These are phyloP conservation scores for Chloropicon primus DNA, from an alignment of 139 green algal species.

Conservation along the genomic window DNA sequence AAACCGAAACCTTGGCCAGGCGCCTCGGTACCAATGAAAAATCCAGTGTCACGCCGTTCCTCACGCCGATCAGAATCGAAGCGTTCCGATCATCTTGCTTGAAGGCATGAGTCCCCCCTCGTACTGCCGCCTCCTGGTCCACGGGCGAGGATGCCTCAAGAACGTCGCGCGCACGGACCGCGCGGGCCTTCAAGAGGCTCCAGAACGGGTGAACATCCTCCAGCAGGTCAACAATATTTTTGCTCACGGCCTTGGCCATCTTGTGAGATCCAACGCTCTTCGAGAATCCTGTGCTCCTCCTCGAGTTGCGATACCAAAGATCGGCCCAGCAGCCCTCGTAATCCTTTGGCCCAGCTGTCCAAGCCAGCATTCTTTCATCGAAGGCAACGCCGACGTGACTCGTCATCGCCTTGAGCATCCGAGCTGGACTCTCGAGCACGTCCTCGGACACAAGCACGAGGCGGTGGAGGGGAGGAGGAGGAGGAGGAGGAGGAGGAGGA, in stretches of 20 bases:
- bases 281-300: constrained; percentile 10
- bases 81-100: constrained; percentile 37
- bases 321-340: constrained; percentile 58
- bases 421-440: constrained; percentile 33
- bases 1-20: constrained; percentile 40
- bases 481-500: too few relatives aligned
- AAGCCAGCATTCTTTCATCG: constrained; percentile 33
- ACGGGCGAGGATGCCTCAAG: background rate
- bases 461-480: too few relatives aligned
- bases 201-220: constrained; percentile 47
- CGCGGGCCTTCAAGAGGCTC: constrained; percentile 18
- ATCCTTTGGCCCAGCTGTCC: constrained; percentile 43
- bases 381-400: background rate
- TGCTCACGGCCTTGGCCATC: constrained; percentile 20
- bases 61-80: constrained; percentile 47
- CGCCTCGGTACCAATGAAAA: constrained; percentile 44
- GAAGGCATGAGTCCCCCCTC: constrained; percentile 36
- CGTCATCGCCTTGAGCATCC: constrained; percentile 24
- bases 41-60: constrained; percentile 35
- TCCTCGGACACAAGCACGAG: constrained; percentile 51
- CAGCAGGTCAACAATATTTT: constrained; percentile 33
- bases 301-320: constrained; percentile 50
- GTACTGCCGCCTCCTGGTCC: background rate
- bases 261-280: background rate
- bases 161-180: background rate